Evolutionary conservation across 495 filamentous ascomycete genomes (phyloP).

Genomic region (Hyaloscypha variabilis): DNA sequence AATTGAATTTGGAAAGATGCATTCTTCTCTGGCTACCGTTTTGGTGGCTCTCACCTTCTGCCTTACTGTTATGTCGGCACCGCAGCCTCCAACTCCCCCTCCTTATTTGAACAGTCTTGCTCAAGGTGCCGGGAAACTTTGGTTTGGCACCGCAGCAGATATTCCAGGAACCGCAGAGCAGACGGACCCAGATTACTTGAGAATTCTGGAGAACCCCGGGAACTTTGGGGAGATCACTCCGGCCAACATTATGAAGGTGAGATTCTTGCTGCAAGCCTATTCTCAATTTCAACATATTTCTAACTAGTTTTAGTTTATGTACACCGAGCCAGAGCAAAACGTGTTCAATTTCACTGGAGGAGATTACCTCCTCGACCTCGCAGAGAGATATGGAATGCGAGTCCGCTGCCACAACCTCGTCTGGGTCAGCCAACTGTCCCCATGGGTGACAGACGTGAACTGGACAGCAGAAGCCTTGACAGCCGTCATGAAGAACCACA

Average conservation of each 20-base stretch:
- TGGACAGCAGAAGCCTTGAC: slow-evolving; percentile 57
- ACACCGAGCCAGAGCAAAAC: slow-evolving; percentile 44
- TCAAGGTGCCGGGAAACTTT: slow-evolving; percentile 44
- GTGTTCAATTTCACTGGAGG: slow-evolving; percentile 53
- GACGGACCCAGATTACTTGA: slow-evolving; percentile 37
- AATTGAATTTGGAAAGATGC: background rate
- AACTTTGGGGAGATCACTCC: slow-evolving; percentile 57
- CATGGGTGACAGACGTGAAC: slow-evolving; percentile 22
- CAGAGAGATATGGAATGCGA: slow-evolving; percentile 54
- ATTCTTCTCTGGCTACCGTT: background rate
- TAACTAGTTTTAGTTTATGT: background rate
- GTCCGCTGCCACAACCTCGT: slow-evolving; percentile 63
- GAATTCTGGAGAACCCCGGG: slow-evolving; percentile 39
- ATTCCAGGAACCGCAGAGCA: slow-evolving; percentile 35
- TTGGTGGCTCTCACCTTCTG: background rate
- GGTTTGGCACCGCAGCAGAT: slow-evolving; percentile 55
- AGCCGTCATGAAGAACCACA: slow-evolving; percentile 53
- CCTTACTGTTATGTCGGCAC: background rate
- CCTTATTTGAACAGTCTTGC: slow-evolving; percentile 38
- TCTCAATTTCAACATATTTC: background rate
- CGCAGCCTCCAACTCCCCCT: background rate
- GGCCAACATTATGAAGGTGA: slow-evolving; percentile 52
- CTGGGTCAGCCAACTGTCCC: slow-evolving; percentile 41
- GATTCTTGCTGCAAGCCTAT: no score
- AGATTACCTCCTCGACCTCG: slow-evolving; percentile 52